Base-by-base conservation (phyloP, 371 early-diverging fungal genomes). In the Batkoa obscura region DNA sequence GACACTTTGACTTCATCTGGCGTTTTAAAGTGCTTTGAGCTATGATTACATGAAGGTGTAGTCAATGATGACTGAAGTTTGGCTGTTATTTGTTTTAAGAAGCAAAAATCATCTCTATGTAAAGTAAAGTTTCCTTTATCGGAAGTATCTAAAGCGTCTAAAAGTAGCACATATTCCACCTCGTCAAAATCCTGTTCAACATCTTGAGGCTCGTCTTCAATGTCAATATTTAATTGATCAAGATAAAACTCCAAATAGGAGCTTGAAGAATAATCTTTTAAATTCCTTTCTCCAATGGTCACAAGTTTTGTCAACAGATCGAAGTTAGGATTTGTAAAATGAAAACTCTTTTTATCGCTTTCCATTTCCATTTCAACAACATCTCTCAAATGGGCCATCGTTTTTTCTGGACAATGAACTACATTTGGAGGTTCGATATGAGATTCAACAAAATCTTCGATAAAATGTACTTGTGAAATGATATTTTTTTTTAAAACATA, bases 11-110 rank as follows among this genome's bases (percentile, higher is more conserved):
- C n/a, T n/a, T n/a, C n/a, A n/a, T n/a, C n/a, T n/a, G n/a, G n/a
- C n/a, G n/a, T n/a, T n/a, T n/a, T n/a, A n/a, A n/a, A n/a, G n/a
- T n/a, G n/a, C n/a, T n/a, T n/a, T n/a, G n/a, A n/a, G n/a, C n/a
- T 74, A 60, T 86, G 87, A 53, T 76, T 67, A 63, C 87, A 86
- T n/a, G 78, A 76, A n/a, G 85, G 83, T 53, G 78, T 76, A 50
- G 80, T 73, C 61, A 84, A 84, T 38, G 81, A 80, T 15, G 79
- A 68, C 0, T 84, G 71, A 41, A 81, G 73, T 52, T 81, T 76
- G 15, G 76, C 78, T 30, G 84, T 82, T 50, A 84, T 72, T 56
- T 78, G 71, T 55, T 81, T 81, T 38, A 85, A 61, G 36, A 83
- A 61, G 45, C 77, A 77, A 50, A 85, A 86, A 31, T 72, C 69